phyloP scores from a whole-genome alignment of 2,329 filamentous ascomycete species.

The Verticillium nonalfalfae region DNA sequence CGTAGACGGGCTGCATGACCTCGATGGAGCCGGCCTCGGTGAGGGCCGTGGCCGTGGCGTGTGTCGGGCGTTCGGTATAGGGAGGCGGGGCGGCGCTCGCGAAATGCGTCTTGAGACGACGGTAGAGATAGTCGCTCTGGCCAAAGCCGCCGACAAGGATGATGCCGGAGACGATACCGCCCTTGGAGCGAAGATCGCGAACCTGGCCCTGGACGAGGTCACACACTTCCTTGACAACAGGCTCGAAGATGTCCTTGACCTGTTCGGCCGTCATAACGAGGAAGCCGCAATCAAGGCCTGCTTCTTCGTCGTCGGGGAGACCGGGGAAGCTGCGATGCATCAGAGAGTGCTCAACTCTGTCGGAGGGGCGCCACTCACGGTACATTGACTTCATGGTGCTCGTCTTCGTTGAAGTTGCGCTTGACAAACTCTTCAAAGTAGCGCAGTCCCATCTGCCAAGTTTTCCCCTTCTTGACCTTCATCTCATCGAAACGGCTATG shows the following conservation, averaged over 20 bases:
- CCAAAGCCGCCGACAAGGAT: conserved; percentile 78
- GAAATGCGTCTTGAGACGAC: conserved; percentile 64
- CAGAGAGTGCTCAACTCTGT: not conserved
- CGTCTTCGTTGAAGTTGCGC: conserved; percentile 74
- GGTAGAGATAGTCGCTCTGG: conserved; percentile 71
- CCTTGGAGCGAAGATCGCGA: conserved; percentile 52
- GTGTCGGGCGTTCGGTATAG: conserved; percentile 60
- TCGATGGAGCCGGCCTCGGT: conserved; percentile 56
- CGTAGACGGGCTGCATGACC: conserved; percentile 76
- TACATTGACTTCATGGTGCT: conserved; percentile 70
- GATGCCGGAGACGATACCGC: conserved; percentile 63
- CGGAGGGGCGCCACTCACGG: conserved; percentile 40
- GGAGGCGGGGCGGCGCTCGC: conserved; percentile 49
- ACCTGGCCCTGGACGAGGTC: conserved; percentile 64
- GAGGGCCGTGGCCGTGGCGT: conserved; percentile 42
- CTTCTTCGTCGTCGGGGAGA: conserved; percentile 68
- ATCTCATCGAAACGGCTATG: conserved; percentile 64
- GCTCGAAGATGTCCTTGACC: conserved; percentile 69
- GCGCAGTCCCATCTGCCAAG: conserved; percentile 71
- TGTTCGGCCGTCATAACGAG: conserved; percentile 64
- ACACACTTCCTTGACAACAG: conserved; percentile 65
- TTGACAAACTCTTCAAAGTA: conserved; percentile 86
- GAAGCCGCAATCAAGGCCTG: conserved; percentile 70
- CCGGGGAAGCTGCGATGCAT: conserved; percentile 27
- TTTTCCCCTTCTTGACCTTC: conserved; percentile 71